These are phyloP conservation scores for Pseudogymnoascus sp. DNA, from an alignment of 2,329 filamentous ascomycete species.

Conservation along the genomic window DNA sequence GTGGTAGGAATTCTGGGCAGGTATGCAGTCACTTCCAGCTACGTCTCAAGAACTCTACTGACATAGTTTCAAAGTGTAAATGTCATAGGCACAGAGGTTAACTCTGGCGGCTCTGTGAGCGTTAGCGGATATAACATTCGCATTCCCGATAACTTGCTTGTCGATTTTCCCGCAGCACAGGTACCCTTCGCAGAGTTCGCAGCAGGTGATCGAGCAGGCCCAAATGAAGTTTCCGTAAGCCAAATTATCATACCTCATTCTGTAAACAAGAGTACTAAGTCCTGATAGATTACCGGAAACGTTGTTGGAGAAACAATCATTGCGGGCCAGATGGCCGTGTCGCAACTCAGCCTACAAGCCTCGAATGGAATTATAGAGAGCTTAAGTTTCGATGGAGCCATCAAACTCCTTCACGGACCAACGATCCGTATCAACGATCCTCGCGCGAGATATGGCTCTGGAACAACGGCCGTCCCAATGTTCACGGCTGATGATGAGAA, in stretches of 20 bases:
- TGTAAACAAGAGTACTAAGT: too few relatives aligned
- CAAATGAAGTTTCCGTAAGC: constrained; percentile 24
- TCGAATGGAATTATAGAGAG: constrained; percentile 32
- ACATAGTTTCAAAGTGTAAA: background rate
- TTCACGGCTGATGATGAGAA: constrained; percentile 44
- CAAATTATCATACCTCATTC: background rate
- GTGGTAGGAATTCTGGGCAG: background rate
- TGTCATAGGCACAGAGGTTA: constrained; percentile 21
- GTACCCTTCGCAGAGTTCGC: constrained; percentile 31
- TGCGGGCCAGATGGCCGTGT: constrained; percentile 33
- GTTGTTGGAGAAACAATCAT: constrained; percentile 30
- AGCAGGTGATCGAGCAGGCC: constrained; percentile 11
- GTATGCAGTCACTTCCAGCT: background rate
- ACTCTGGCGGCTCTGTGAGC: constrained; percentile 38
- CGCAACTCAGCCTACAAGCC: constrained; percentile 31
- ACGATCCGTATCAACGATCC: constrained; percentile 38
- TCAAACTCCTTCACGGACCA: constrained; percentile 33
- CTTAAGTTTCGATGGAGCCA: constrained; percentile 29
- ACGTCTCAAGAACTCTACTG: background rate
- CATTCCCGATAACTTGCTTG: constrained; percentile 43
- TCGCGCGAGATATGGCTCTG: constrained; percentile 37
- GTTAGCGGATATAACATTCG: constrained; percentile 39
- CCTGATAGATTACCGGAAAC: too few relatives aligned
- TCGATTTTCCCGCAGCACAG: constrained; percentile 41
- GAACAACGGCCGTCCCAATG: constrained; percentile 32